Percentiles rank a stretch among this genome's conserved stretches.
phyloP scores from a whole-genome alignment of 495 filamentous ascomycete species.

The Penicillium macrosclerotiorum region DNA sequence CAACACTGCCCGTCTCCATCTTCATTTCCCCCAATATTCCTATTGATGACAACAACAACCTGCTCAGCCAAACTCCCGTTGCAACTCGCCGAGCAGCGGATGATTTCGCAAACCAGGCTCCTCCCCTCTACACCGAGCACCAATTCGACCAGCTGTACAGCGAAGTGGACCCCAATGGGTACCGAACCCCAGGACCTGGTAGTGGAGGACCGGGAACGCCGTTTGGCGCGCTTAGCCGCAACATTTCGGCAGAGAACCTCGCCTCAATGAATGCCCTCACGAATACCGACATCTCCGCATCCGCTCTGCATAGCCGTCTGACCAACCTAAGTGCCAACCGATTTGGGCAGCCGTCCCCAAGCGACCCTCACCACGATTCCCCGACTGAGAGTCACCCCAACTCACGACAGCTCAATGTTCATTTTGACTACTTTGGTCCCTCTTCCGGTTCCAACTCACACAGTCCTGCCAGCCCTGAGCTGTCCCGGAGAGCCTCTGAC shows the following conservation, averaged over 20 bases:
- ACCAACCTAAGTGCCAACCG: constrained; percentile 50
- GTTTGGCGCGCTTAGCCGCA: constrained; percentile 68
- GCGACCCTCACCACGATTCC: constrained; percentile 18
- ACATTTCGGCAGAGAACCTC: constrained; percentile 77
- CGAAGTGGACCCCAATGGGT: constrained; percentile 71
- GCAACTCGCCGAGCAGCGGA: constrained; percentile 31
- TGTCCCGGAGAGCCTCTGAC: constrained; percentile 60
- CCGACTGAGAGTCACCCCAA: constrained; percentile 24
- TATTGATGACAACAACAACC: constrained; percentile 74
- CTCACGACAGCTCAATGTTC: constrained; percentile 26
- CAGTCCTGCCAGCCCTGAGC: constrained; percentile 33
- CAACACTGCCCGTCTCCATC: constrained; percentile 79
- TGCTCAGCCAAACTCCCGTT: constrained; percentile 53
- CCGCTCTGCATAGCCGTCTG: constrained; percentile 62
- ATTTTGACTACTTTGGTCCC: constrained; percentile 34
- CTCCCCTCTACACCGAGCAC: constrained; percentile 86
- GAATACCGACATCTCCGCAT: constrained; percentile 48
- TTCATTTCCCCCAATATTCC: constrained; percentile 92
- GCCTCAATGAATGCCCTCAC: constrained; percentile 59
- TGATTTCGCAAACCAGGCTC: constrained; percentile 58
- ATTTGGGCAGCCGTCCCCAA: constrained; percentile 21
- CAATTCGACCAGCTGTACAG: constrained; percentile 85
- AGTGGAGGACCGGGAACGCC: constrained; percentile 75
- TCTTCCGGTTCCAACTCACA: constrained; percentile 37
- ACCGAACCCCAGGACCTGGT: constrained; percentile 68